Conservation (phyloP, 495 filamentous ascomycete species). For the Trichocladium uniseriatum region DNA sequence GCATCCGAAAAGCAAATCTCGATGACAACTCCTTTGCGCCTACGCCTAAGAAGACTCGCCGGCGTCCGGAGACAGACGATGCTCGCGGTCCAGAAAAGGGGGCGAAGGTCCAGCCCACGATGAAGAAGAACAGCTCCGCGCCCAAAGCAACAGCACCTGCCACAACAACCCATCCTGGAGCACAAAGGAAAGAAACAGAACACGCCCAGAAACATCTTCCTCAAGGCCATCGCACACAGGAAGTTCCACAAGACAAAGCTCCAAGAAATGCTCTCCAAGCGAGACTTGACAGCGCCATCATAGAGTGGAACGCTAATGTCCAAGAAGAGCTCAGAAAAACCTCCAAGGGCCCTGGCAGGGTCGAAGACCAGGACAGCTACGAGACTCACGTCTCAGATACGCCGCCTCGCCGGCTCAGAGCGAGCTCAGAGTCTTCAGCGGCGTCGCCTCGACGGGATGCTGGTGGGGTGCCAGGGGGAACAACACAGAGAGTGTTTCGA, state of each 20-base stretch:
- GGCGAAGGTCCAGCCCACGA: neutral
- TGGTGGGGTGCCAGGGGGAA: neutral
- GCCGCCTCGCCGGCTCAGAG: neutral
- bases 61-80: neutral
- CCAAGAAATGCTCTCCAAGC: neutral
- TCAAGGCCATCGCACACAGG: neutral
- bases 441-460: neutral
- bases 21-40: slow-evolving; percentile 11
- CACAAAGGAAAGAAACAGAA: neutral
- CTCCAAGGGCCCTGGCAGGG: neutral
- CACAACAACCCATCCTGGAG: too few relatives aligned
- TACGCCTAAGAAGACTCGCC: slow-evolving; percentile 2
- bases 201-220: neutral
- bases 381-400: neutral
- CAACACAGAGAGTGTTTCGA: neutral
- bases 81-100: neutral
- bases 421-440: neutral
- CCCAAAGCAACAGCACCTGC: too few relatives aligned
- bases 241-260: neutral
- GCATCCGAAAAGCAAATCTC: neutral
- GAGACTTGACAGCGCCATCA: neutral
- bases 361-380: neutral
- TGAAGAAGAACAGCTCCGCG: neutral
- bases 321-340: neutral
- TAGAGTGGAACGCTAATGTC: neutral